Evolutionary conservation across 768 basidiomycete species (phyloP).

Genomic region (Auricularia sp.): DNA sequence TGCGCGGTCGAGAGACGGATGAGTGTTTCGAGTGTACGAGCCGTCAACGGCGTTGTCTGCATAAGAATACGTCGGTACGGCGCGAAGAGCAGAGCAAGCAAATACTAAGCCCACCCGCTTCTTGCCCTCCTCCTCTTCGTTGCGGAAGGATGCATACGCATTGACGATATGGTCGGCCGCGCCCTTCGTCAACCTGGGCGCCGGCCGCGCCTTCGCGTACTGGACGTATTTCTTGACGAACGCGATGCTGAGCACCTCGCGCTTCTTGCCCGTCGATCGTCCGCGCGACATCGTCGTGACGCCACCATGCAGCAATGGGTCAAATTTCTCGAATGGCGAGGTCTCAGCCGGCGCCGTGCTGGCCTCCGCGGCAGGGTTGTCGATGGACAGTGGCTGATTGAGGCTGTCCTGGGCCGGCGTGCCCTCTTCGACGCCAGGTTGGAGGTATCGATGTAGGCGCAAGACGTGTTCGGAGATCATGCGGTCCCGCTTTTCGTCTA

Average conservation of each 20-base stretch:
- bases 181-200: constrained; percentile 81
- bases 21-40: constrained; percentile 95
- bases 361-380: constrained; percentile 52
- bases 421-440: constrained; percentile 94
- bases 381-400: constrained; percentile 79
- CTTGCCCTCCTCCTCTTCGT: constrained; percentile 83
- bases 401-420: constrained; percentile 83
- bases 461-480: constrained; percentile 96
- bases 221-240: constrained; percentile 99
- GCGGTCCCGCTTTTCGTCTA: constrained; percentile 89
- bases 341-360: constrained; percentile 49
- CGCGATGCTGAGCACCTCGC: constrained; percentile 81
- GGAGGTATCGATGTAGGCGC: constrained; percentile 92
- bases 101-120: constrained; percentile 51
- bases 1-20: constrained; percentile 98
- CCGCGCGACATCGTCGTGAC: constrained; percentile 39
- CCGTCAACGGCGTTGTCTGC: constrained; percentile 93
- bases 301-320: constrained; percentile 87
- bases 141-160: constrained; percentile 84
- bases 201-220: constrained; percentile 83
- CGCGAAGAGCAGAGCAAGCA: constrained; percentile 2
- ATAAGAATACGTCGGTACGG: constrained; percentile 10
- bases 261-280: constrained; percentile 36
- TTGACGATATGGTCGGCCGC: constrained; percentile 92
- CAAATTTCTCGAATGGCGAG: constrained; percentile 91